phyloP scores from a whole-genome alignment of 495 filamentous ascomycete species.

The Filosporella fistucella region DNA sequence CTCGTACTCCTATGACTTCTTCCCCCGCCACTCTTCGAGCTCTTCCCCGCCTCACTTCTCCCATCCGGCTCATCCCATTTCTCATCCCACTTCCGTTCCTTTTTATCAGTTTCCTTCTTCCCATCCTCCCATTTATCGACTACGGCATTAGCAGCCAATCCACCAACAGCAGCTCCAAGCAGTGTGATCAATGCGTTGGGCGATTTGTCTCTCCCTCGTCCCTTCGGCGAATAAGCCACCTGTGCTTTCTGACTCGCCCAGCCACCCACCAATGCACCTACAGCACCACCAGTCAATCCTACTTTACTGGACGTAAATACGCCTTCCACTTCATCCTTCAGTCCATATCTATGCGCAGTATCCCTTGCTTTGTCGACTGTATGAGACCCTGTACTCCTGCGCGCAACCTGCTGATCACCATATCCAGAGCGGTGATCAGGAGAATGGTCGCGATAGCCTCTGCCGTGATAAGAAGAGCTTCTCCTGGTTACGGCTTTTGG shows the following conservation, averaged over 20 bases:
- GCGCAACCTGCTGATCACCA: background rate
- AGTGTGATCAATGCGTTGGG: conserved; percentile 13
- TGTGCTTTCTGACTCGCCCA: conserved; percentile 19
- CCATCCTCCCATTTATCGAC: conserved; percentile 14
- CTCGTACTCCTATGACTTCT: conserved; percentile 2
- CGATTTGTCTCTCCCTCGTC: background rate
- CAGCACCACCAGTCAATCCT: conserved; percentile 11
- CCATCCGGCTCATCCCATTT: conserved; percentile 2
- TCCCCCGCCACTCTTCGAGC: background rate
- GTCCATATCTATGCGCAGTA: background rate
- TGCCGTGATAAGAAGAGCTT: conserved; percentile 15
- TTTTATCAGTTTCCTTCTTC: conserved; percentile 7
- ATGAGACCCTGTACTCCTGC: background rate
- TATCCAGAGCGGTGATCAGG: background rate
- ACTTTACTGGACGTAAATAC: conserved; percentile 10
- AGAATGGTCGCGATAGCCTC: background rate
- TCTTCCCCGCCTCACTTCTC: background rate
- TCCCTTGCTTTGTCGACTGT: conserved; percentile 6
- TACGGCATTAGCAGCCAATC: conserved; percentile 16
- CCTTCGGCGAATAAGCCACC: conserved; percentile 4
- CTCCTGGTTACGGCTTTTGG: conserved; percentile 6
- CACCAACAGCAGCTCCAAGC: conserved; percentile 18
- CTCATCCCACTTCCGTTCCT: conserved; percentile 10
- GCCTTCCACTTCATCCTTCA: conserved; percentile 13
- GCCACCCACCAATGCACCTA: conserved; percentile 19